Evolutionary conservation across 1,139 yeast species (phyloP), one percentile per base, ranked within the genome.

Genomic region (Yarrowia galli): DNA sequence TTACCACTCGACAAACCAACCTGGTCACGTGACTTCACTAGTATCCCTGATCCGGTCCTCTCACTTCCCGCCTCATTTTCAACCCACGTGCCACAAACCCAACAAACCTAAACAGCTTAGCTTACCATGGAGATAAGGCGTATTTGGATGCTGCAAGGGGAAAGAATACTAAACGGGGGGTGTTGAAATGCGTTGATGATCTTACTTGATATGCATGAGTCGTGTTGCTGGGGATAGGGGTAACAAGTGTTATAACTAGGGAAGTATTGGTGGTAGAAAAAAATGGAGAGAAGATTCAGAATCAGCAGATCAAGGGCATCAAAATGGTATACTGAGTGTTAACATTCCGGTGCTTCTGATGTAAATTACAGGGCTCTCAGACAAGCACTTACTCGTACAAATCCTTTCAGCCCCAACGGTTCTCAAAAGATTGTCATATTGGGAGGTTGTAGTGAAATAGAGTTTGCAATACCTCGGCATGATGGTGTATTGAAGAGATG

Each of bases 41-140:
- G n/a, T n/a, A n/a, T n/a, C n/a, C n/a, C n/a, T n/a, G n/a, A n/a
- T n/a, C n/a, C n/a, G n/a, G n/a, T n/a, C n/a, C n/a, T 28, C 36
- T 2, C 36, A 6, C 2, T 12, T 35, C 12, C 36, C 36, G 36
- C 36, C 36, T 35, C 36, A 13, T 22, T 5, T 43, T 22, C 48
- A 9, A 22, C 48, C 48, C 48, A 43, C 48, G 48, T 43, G 48
- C 28, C 48, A 20, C 25, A 43, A 43, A 20, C 48, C 48, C 48
- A 43, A 43, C 48, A 43, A 43, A 43, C 48, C 48, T 13, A 13
- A 43, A 43, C 48, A 22, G 10, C 5, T n/a, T 40, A 43, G 48
- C 12, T 1, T 9, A 12, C 46, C 5, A 20, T 25, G 48, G 48
- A 43, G 48, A 22, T 43, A 43, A 43, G 48, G n/a, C 25, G 10